Conservation (phyloP, 805 yeast genomes). For the Saccharomycopsis sp. region DNA sequence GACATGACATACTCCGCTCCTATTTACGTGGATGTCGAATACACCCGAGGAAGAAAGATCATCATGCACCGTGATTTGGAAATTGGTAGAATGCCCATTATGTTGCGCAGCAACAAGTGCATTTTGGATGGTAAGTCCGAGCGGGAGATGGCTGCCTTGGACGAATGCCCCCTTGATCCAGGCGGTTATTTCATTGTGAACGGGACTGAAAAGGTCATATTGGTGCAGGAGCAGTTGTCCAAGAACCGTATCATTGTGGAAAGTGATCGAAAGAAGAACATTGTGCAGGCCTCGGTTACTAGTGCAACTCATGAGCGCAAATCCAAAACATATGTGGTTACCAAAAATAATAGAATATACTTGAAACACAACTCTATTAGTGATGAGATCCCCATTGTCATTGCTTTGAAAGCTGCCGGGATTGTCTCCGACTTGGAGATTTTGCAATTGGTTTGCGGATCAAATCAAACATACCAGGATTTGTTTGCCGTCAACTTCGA, state of each 20-base stretch:
- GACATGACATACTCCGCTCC: slow-evolving; percentile 95
- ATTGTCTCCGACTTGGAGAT: slow-evolving; percentile 86
- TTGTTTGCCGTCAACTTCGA: slow-evolving; percentile 88
- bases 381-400: slow-evolving; percentile 92
- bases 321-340: slow-evolving; percentile 91
- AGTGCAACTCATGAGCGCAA: slow-evolving; percentile 97
- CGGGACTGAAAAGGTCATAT: slow-evolving; percentile 95
- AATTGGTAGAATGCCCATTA: slow-evolving; percentile 98
- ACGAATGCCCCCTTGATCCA: slow-evolving; percentile 96
- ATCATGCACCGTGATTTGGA: slow-evolving; percentile 84
- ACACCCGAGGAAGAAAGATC: slow-evolving; percentile 89
- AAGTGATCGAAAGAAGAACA: slow-evolving; percentile 88
- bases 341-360: slow-evolving; percentile 82
- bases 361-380: slow-evolving; percentile 91
- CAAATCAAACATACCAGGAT: slow-evolving; percentile 82
- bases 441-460: slow-evolving; percentile 89
- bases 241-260: slow-evolving; percentile 97
- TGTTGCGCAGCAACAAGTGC: slow-evolving; percentile 92
- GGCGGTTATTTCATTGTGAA: slow-evolving; percentile 98
- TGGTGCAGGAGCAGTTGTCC: slow-evolving; percentile 93
- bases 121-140: slow-evolving; percentile 72
- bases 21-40: slow-evolving; percentile 92
- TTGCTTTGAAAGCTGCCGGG: slow-evolving; percentile 92
- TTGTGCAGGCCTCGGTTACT: slow-evolving; percentile 96
- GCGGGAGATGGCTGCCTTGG: slow-evolving; percentile 72